These are phyloP conservation scores for Penicillium bialowiezense DNA, from an alignment of 495 filamentous ascomycete species.

Conservation along the genomic window DNA sequence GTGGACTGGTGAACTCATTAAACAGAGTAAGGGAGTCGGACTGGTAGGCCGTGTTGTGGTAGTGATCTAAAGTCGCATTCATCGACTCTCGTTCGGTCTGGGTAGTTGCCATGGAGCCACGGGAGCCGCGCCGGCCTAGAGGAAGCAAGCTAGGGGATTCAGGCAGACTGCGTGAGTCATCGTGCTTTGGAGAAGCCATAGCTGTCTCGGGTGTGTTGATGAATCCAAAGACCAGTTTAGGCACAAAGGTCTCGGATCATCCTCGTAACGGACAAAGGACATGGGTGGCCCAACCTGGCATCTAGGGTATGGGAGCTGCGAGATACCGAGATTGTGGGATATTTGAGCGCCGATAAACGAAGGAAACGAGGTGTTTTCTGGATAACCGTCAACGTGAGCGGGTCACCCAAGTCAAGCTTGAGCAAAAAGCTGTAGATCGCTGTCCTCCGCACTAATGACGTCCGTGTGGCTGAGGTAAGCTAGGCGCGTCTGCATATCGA, in stretches of 20 bases:
- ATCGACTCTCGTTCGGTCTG: constrained; percentile 68
- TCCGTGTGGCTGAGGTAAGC: constrained; percentile 23
- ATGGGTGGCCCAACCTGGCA: constrained; percentile 4
- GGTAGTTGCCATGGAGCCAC: constrained; percentile 57
- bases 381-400: background rate
- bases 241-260: constrained; percentile 15
- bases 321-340: background rate
- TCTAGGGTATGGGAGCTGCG: constrained; percentile 1
- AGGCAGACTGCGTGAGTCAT: constrained; percentile 40
- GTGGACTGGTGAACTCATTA: constrained; percentile 68
- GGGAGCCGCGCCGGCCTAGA: constrained; percentile 53
- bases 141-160: constrained; percentile 43
- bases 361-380: too few species aligned
- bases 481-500: constrained; percentile 20
- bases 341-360: background rate
- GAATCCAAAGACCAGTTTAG: constrained; percentile 6
- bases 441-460: constrained; percentile 37
- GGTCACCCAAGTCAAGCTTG: background rate
- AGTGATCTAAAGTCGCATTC: constrained; percentile 73
- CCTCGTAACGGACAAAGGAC: constrained; percentile 6
- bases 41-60: constrained; percentile 78
- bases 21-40: constrained; percentile 80
- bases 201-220: background rate
- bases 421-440: constrained; percentile 5
- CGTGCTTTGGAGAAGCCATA: constrained; percentile 43